A percentile compares a stretch with the other conserved stretches of the same genome.
Evolutionary conservation across 1,139 yeast species (phyloP).

Genomic region (Geotrichum phurueaensis): DNA sequence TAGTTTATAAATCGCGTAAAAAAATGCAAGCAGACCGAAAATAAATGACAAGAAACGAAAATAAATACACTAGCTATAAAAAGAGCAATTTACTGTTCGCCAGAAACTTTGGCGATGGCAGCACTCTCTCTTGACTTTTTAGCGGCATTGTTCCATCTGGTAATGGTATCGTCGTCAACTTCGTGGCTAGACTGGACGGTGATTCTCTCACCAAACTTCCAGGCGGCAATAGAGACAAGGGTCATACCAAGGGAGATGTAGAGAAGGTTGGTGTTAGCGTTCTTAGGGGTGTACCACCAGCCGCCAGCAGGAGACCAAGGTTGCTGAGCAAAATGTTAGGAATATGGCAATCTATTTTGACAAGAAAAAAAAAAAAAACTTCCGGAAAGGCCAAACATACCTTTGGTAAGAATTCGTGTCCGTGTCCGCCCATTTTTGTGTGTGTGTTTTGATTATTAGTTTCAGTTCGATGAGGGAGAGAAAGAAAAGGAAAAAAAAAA

Average conservation of each 20-base stretch:
- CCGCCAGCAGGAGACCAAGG: constrained; percentile 41
- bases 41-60: neutral
- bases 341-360: neutral
- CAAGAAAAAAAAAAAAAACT: neutral
- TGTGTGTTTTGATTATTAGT: neutral
- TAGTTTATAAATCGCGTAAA: neutral
- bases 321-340: constrained; percentile 22
- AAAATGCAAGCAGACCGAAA: neutral
- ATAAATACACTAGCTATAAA: neutral
- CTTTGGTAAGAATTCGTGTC: constrained; percentile 15
- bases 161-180: constrained; percentile 34
- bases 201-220: constrained; percentile 31
- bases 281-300: constrained; percentile 42
- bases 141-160: constrained; percentile 39
- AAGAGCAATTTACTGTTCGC: constrained; percentile 8
- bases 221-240: constrained; percentile 30
- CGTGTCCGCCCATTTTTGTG: constrained; percentile 14
- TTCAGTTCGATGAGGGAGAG: neutral
- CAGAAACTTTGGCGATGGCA: constrained; percentile 27
- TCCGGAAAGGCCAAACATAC: neutral
- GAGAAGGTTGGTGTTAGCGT: constrained; percentile 38
- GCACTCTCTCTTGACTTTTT: constrained; percentile 33
- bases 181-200: constrained; percentile 29
- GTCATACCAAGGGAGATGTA: constrained; percentile 33
- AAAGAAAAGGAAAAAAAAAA: neutral